Base-by-base conservation (phyloP, 257 asterid species). In the Solanum chilense region DNA sequence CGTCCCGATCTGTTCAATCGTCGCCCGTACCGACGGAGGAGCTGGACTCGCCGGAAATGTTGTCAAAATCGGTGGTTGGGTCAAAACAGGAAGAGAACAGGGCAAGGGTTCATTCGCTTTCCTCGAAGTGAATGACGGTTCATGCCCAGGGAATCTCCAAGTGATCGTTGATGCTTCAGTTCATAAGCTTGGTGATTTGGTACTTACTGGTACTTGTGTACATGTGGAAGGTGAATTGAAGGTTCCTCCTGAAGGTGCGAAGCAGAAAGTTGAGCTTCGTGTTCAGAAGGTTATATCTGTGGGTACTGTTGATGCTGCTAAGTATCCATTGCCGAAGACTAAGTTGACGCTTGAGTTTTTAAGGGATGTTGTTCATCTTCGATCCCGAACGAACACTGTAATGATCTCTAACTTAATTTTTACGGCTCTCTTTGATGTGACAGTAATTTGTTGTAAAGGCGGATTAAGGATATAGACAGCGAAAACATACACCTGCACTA, bases 41-140 rank as follows among this genome's bases (percentile, higher is more conserved):
- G 92, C 94, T 5, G 96, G 95, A 3, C 91, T 97, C 68, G 92
- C 95, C 1, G 98, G 98, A 2, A 92, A 90, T 87, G 91, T 89
- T 13, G 93, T 92, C 71, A 90, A 92, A 20, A 92, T 97, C 84
- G 98, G 98, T 1, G 99, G 99, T 56, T 94, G 98, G 99, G 99
- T 97, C 33, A 95, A 94, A 91, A 93, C 98, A 1, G 99, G 99
- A 0, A 90, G 99, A 31, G 96, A 93, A 88, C 98, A 96, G 73
- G 98, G 95, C 14, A 97, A 94, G 90, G 98, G 98, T 0, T 41
- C 93, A 7, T 91, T 97, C 84, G 99, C 99, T 0, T 97, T 97
- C 71, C 75, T 97, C 44, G 99, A 94, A 89, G 93, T 97, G 20
- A 94, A 95, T 86, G 99, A 97, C 62, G 99, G 99, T 1, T 94